A percentile compares a stretch with the other conserved stretches of the same genome.
phyloP scores from a whole-genome alignment of 2,329 filamentous ascomycete species.

The Penicillium palitans region DNA sequence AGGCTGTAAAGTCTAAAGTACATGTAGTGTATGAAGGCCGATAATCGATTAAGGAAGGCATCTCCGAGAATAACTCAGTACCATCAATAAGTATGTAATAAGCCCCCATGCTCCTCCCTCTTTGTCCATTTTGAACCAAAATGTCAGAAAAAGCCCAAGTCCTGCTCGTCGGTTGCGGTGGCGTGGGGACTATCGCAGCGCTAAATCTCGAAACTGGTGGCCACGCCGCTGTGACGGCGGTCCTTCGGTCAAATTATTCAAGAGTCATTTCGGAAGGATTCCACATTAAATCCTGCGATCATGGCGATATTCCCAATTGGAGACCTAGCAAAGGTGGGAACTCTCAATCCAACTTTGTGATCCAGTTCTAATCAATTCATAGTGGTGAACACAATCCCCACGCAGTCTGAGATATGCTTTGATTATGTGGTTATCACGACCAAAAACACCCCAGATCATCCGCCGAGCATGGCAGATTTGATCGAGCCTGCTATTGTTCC shows the following conservation, averaged over 20 bases:
- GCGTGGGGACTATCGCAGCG: slow-evolving; percentile 60
- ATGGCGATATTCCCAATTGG: slow-evolving; percentile 7
- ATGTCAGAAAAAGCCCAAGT: no score
- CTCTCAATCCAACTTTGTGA: no score
- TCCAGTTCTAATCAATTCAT: no score
- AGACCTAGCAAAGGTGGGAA: slow-evolving; percentile 28
- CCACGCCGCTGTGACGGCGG: slow-evolving; percentile 53
- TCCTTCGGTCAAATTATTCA: slow-evolving; percentile 59
- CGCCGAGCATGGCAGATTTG: slow-evolving; percentile 25
- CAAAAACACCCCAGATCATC: background rate
- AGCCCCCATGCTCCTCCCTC: no score
- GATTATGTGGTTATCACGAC: background rate
- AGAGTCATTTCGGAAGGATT: background rate
- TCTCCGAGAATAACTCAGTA: no score
- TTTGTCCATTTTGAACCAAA: no score
- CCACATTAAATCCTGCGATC: slow-evolving; percentile 5
- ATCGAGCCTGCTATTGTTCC: slow-evolving; percentile 54
- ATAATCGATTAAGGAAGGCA: no score
- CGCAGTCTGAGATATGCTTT: background rate
- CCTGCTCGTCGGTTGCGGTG: slow-evolving; percentile 38
- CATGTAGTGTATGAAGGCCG: no score
- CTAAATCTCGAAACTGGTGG: slow-evolving; percentile 56
- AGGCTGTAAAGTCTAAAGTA: background rate
- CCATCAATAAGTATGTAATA: no score
- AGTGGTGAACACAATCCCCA: background rate